Percentiles rank a stretch among this genome's conserved stretches.
These are phyloP conservation scores for Cnidoscolus chayamansa DNA, from an alignment of 441 rosid genomes.

Conservation along the genomic window DNA sequence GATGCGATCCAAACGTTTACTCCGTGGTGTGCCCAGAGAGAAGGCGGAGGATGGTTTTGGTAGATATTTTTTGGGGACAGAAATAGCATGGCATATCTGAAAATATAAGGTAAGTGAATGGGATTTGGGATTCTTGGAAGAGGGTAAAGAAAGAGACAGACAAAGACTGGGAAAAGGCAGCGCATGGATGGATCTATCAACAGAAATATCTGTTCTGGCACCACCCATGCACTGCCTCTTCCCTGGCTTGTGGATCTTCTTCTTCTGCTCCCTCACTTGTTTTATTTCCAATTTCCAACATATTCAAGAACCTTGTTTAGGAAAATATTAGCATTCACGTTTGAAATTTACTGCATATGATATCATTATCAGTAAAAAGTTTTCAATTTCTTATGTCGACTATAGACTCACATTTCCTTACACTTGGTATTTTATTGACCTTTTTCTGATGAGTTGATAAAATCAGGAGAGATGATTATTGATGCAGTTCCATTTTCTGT, in stretches of 20 bases:
- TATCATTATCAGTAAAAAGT: too few species aligned
- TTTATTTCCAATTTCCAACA: background rate
- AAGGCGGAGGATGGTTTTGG: background rate
- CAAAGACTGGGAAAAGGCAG: constrained; percentile 81
- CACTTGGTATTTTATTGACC: too few species aligned
- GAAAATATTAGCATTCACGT: too few species aligned
- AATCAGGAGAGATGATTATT: too few species aligned
- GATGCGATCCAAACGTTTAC: background rate
- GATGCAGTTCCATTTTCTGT: background rate
- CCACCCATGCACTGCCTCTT: constrained; percentile 97
- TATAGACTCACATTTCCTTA: too few species aligned
- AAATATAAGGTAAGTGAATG: background rate
- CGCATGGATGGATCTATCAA: constrained; percentile 71
- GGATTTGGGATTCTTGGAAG: background rate
- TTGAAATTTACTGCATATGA: too few species aligned
- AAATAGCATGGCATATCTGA: background rate
- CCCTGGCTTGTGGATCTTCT: constrained; percentile 56
- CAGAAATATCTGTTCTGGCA: constrained; percentile 47
- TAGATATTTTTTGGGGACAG: too few species aligned
- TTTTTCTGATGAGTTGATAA: too few species aligned
- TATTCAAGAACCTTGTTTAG: too few species aligned
- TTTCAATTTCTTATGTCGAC: too few species aligned
- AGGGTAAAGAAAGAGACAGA: constrained; percentile 26
- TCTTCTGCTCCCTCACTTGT: constrained; percentile 21
- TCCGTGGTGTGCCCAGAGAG: background rate